Evolutionary conservation across 441 rosid species (phyloP).

Genomic region (Corymbia calophylla): DNA sequence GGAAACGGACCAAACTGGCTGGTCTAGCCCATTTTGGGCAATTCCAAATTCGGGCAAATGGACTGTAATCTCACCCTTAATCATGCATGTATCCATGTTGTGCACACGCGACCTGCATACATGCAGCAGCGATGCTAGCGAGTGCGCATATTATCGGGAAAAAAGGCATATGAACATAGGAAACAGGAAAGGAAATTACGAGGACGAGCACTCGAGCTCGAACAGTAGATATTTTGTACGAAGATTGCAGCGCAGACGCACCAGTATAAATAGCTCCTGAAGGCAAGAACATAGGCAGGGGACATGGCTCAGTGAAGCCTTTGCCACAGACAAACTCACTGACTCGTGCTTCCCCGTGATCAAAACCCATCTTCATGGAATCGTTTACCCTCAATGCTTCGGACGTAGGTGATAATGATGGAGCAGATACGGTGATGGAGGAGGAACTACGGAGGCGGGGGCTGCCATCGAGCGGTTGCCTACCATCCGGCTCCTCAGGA

Average conservation of each 20-base stretch:
- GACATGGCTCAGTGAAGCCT: not conserved
- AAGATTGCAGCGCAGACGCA: not conserved
- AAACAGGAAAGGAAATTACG: not conserved
- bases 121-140: rapidly evolving
- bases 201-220: not conserved
- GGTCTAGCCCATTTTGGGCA: too few species aligned
- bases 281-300: not conserved
- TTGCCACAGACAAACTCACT: not conserved
- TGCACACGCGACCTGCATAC: not conserved
- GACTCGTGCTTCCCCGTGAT: not conserved
- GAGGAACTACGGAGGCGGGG: not conserved
- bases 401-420: not conserved
- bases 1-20: too few species aligned
- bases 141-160: not conserved
- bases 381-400: not conserved
- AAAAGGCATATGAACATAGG: not conserved
- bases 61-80: too few species aligned
- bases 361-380: not conserved
- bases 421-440: not conserved
- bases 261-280: not conserved
- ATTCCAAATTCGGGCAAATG: too few species aligned
- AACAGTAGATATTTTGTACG: not conserved
- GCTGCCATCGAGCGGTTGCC: not conserved
- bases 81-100: too few species aligned
- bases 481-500: not conserved